These are phyloP conservation scores for Carnegiea gigantea DNA, from an alignment of 179 eudicot species.

Conservation along the genomic window DNA sequence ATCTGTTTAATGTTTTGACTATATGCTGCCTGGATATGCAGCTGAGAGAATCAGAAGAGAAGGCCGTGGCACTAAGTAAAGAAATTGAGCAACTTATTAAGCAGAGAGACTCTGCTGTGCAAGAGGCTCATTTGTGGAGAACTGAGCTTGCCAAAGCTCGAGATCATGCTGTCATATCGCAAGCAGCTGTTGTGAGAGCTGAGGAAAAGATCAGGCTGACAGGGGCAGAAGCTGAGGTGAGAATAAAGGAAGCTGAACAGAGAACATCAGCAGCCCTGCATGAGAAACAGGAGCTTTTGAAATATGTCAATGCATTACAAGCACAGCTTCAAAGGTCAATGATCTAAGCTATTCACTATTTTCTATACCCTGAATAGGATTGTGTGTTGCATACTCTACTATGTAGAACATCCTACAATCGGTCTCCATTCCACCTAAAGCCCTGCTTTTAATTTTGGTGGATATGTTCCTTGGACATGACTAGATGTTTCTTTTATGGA, in stretches of 20 bases:
- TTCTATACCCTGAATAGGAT: background rate
- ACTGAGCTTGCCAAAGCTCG: slow-evolving; percentile 94
- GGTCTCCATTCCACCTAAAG: background rate
- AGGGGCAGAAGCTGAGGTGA: slow-evolving; percentile 70
- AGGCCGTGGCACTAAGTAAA: slow-evolving; percentile 43
- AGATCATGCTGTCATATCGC: slow-evolving; percentile 78
- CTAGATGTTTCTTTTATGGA: background rate
- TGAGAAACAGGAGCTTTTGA: slow-evolving; percentile 79
- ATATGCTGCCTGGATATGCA: slow-evolving; percentile 31
- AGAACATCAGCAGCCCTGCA: slow-evolving; percentile 62
- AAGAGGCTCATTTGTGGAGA: slow-evolving; percentile 96
- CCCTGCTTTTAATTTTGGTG: background rate
- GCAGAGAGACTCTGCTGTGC: slow-evolving; percentile 76
- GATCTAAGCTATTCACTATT: slow-evolving; percentile 18
- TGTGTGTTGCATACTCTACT: background rate
- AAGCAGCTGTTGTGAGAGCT: slow-evolving; percentile 90
- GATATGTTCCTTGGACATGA: background rate
- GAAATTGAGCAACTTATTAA: slow-evolving; percentile 62
- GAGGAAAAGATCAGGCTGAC: slow-evolving; percentile 80
- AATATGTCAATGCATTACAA: slow-evolving; percentile 63
- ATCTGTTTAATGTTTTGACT: background rate
- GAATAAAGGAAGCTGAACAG: slow-evolving; percentile 67
- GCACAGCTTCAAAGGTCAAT: slow-evolving; percentile 74
- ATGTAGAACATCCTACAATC: background rate
- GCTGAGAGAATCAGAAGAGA: slow-evolving; percentile 70